phyloP scores from a whole-genome alignment of 768 basidiomycete species.

The Trametes cinnabarina region DNA sequence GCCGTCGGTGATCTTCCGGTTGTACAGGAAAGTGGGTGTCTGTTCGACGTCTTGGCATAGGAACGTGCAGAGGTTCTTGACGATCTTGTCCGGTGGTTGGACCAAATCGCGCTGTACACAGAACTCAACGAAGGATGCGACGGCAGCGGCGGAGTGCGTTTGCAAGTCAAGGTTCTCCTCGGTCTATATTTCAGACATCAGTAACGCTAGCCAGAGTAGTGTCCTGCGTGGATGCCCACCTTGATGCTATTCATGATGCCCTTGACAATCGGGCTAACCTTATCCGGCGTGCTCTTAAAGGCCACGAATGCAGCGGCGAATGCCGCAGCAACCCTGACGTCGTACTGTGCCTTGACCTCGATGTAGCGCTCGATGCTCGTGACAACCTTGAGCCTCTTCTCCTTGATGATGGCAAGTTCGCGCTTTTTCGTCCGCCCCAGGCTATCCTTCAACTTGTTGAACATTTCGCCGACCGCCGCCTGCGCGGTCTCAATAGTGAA shows the following conservation, averaged over 20 bases:
- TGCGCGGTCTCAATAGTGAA: constrained; percentile 83
- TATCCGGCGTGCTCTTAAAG: constrained; percentile 81
- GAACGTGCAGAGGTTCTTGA: constrained; percentile 96
- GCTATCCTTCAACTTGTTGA: constrained; percentile 68
- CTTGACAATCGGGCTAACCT: constrained; percentile 94
- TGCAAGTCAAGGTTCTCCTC: constrained; percentile 91
- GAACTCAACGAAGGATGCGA: constrained; percentile 86
- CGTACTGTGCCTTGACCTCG: constrained; percentile 81
- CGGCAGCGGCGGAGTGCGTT: constrained; percentile 78
- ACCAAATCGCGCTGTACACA: constrained; percentile 69
- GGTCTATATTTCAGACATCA: constrained; percentile 43
- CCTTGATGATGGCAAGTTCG: constrained; percentile 68
- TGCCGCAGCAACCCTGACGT: constrained; percentile 83
- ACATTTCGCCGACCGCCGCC: constrained; percentile 66
- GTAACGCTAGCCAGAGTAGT: background rate
- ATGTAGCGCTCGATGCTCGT: constrained; percentile 75
- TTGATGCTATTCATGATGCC: constrained; percentile 98
- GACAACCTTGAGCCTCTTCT: constrained; percentile 68
- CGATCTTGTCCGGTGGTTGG: constrained; percentile 93
- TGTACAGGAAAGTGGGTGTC: constrained; percentile 84
- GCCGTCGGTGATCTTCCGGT: constrained; percentile 59
- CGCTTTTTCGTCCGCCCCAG: constrained; percentile 78
- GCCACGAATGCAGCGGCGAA: constrained; percentile 92
- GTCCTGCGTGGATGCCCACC: constrained; percentile 42
- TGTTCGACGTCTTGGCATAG: constrained; percentile 87